Evolutionary conservation across 2,329 filamentous ascomycete genomes (phyloP).

Genomic region (Penicillium expansum): DNA sequence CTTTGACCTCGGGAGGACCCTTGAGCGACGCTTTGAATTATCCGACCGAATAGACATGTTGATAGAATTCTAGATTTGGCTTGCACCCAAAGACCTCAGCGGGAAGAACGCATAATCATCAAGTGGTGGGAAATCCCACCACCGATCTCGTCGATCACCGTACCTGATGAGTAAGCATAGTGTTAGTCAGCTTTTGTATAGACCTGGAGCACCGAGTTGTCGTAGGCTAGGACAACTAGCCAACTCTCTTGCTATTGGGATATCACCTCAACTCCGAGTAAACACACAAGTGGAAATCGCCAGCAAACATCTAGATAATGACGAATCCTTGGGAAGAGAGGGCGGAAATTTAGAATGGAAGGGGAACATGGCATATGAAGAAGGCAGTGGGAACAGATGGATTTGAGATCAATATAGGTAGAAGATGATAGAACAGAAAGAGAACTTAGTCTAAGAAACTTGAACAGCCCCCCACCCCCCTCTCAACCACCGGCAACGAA

Average conservation of each 20-base stretch:
- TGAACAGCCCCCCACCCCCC: neutral
- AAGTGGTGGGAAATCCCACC: neutral
- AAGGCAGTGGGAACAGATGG: neutral
- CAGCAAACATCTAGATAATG: neutral
- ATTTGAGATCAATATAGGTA: neutral
- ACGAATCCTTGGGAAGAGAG: no score
- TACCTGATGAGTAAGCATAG: neutral
- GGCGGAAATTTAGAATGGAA: no score
- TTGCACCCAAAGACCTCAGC: neutral
- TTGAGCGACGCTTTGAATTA: neutral
- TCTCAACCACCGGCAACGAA: no score
- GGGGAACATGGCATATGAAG: neutral
- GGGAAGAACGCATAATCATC: neutral
- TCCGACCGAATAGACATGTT: neutral
- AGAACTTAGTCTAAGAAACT: neutral
- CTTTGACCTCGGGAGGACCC: conserved; percentile 20
- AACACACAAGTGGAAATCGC: neutral
- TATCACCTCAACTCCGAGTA: neutral
- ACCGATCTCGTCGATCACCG: neutral
- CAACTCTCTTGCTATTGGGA: neutral
- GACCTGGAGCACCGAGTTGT: neutral
- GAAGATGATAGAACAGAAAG: neutral
- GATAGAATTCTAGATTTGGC: neutral
- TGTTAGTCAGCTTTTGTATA: neutral
- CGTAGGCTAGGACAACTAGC: neutral